Evolutionary conservation across 78 protist genomes (phyloP).

Genomic region (Paulinella micropora): DNA sequence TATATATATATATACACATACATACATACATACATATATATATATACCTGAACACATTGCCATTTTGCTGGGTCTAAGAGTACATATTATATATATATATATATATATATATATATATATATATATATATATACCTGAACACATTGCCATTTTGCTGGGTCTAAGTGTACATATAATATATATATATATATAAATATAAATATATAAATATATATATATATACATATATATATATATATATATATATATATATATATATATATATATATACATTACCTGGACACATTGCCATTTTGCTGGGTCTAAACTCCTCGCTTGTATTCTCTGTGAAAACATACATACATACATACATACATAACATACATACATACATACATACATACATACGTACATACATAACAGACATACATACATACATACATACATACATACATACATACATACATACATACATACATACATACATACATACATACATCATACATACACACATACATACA

Average conservation of each 20-base stretch:
- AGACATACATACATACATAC: background rate
- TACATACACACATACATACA: background rate
- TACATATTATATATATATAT: background rate
- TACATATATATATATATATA: background rate
- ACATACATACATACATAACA: background rate
- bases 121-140: background rate
- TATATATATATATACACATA: background rate
- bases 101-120: background rate
- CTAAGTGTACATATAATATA: background rate
- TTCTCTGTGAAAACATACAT: background rate
- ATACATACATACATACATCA: background rate
- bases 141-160: background rate
- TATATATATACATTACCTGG: background rate
- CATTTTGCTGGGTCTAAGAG: too few relatives aligned
- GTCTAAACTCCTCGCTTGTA: too few relatives aligned
- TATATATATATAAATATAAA: background rate
- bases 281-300: too few relatives aligned
- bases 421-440: background rate
- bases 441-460: background rate
- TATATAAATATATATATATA: background rate
- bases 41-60: background rate
- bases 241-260: background rate
- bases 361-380: background rate
- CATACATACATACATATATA: background rate
- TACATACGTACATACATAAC: background rate